phyloP scores from a whole-genome alignment of 176 grass and related monocot genomes.

The Hyparrhenia diplandra region DNA sequence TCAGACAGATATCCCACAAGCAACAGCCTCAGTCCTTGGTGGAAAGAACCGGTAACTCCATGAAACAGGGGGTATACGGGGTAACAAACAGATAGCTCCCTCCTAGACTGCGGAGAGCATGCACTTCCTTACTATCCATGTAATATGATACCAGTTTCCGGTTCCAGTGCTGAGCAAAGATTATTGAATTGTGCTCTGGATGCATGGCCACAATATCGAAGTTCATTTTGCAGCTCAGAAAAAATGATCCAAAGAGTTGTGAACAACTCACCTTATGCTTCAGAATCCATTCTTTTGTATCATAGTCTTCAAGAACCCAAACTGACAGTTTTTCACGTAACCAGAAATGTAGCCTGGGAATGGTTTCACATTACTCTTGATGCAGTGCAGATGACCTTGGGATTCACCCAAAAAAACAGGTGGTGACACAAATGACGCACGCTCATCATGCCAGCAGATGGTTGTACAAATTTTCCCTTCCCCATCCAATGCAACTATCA shows the following conservation, averaged over 20 bases:
- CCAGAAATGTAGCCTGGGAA: too few relatives aligned
- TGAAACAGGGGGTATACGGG: neutral
- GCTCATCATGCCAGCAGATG: too few relatives aligned
- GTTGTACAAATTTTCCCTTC: too few relatives aligned
- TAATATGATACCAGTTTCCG: neutral
- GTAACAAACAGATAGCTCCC: too few relatives aligned
- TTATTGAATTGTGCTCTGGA: neutral
- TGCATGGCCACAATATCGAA: neutral
- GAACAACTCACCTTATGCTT: neutral
- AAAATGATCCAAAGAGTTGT: neutral
- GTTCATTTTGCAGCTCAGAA: neutral
- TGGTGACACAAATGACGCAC: rapidly evolving
- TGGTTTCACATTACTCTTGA: too few relatives aligned
- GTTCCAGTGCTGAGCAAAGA: neutral
- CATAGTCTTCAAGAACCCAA: neutral
- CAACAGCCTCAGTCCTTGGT: neutral
- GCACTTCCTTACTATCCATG: neutral
- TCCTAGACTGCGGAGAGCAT: neutral
- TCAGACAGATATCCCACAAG: neutral
- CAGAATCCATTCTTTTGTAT: neutral
- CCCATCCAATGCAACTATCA: too few relatives aligned
- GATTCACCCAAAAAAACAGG: too few relatives aligned
- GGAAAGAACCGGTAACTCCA: neutral
- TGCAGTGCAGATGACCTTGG: too few relatives aligned
- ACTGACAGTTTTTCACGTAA: too few relatives aligned